phyloP scores from a whole-genome alignment of 163 green algal species.

The Coccomyxa subellipsoidea region DNA sequence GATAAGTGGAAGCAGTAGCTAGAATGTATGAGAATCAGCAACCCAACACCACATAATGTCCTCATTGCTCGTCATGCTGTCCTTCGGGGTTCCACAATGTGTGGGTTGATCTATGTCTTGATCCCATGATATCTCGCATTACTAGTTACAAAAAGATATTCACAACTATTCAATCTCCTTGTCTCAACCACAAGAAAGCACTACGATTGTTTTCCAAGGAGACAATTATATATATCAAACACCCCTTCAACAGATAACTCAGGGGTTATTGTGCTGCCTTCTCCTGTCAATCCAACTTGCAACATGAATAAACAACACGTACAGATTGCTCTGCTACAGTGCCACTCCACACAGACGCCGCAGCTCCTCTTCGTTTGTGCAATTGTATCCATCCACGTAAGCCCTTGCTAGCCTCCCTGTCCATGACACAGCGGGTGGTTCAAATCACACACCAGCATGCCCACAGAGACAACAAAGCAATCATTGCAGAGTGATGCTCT shows the following conservation, averaged over 20 bases:
- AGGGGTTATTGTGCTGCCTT: no score
- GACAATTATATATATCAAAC: background rate
- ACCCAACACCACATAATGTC: background rate
- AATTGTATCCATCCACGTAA: constrained; percentile 11
- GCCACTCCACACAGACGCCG: background rate
- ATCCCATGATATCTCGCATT: no score
- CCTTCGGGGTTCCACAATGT: background rate
- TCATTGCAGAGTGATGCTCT: no score
- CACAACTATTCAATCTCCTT: no score
- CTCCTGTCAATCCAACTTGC: no score
- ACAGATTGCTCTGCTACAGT: background rate
- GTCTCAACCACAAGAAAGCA: no score
- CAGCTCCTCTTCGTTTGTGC: constrained; percentile 3
- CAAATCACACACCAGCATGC: background rate
- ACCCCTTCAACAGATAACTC: background rate
- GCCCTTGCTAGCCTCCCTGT: background rate
- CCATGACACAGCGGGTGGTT: background rate
- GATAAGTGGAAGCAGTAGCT: background rate
- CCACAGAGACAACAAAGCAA: no score
- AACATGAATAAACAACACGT: background rate
- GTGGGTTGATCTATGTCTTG: no score
- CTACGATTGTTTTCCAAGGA: no score
- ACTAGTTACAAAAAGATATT: no score
- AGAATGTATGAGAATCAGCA: background rate
- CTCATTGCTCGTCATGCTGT: background rate